Evolutionary conservation across 1,284 basidiomycete genomes (phyloP), one percentile per base, ranked within the genome.

Genomic region (Malassezia sympodialis): DNA sequence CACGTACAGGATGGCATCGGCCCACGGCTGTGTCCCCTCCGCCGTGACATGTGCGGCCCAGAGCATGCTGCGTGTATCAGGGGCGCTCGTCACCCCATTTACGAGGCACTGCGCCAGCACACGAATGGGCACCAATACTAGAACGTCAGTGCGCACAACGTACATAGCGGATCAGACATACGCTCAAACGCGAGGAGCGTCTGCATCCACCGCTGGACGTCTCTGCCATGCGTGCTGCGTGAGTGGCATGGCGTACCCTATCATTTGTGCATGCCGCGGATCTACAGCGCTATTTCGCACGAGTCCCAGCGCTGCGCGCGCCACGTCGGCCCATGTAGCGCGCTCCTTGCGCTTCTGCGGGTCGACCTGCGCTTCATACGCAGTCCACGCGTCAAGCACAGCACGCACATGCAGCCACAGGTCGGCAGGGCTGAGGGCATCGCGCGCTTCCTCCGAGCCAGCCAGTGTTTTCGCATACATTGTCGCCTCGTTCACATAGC

Each of bases 161-260:
- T 27, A 47, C 45, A 17, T 35, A 26, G 15, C 8, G 55, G 55
- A 12, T 57, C 55, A 21, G 37, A 31, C 55, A 57, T 57, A 37
- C 32, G 50, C 45, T 57, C 49, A 24, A 51, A 57, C n/a, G 21
- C 19, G 19, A 57, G 41, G 19, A 28, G 31, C 27, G 41, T 44
- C 8, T 39, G 34, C 32, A 56, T 21, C 21, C 40, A 21, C 10
- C 11, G 30, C 8, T 27, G 8, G 1, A 53, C 30, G 4, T 24
- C 45, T 5, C 30, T 28, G 32, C 43, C 39, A 28, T 53, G 51
- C 44, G 7, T 31, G 19, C 21, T 24, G 41, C 19, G 41, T 43
- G n/a, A 43, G 41, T 43, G 17, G 24, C 17, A 19, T 10, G 28
- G 41, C 17, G 24, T 14, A 32, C 11, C 23, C 23, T 19, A 28